Evolutionary conservation across 2,329 filamentous ascomycete species (phyloP).

Genomic region (Monosporascus sp.): DNA sequence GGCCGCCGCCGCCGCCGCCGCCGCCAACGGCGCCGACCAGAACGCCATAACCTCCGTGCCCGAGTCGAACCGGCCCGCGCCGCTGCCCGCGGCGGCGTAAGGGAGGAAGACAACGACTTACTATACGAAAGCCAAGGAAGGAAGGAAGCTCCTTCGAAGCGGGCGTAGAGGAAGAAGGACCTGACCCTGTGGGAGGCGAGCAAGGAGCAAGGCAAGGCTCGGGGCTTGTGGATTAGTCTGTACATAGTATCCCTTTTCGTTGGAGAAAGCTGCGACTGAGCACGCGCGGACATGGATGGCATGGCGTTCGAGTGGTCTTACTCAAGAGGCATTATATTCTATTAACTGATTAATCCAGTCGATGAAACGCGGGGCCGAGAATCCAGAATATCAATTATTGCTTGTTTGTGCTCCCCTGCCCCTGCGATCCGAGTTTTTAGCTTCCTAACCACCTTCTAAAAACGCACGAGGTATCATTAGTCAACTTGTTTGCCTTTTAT

Average conservation of each 20-base stretch:
- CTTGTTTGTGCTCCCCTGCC: too few species aligned
- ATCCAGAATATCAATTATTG: too few species aligned
- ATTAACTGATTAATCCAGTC: not conserved
- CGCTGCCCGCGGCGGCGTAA: not conserved
- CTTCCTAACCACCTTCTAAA: not conserved
- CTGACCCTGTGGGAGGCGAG: too few species aligned
- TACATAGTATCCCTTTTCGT: too few species aligned
- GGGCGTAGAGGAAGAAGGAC: too few species aligned
- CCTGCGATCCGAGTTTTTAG: not conserved
- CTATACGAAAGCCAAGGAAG: too few species aligned
- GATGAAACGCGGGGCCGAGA: not conserved
- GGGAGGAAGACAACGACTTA: not conserved
- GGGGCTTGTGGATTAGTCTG: too few species aligned
- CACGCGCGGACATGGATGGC: conserved; percentile 18
- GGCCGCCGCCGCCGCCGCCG: conserved; percentile 39
- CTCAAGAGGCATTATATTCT: not conserved
- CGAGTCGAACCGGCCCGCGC: conserved; percentile 20
- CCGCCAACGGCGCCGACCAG: conserved; percentile 43
- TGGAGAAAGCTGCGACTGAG: not conserved
- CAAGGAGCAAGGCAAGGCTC: too few species aligned
- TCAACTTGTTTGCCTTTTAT: conserved; percentile 6
- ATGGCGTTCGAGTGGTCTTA: conserved; percentile 23
- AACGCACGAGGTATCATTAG: conserved; percentile 6
- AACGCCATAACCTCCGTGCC: conserved; percentile 41
- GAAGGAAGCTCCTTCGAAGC: too few species aligned